Conservation (phyloP, 1,284 basidiomycete species). For the Phenoliferia sp. region DNA sequence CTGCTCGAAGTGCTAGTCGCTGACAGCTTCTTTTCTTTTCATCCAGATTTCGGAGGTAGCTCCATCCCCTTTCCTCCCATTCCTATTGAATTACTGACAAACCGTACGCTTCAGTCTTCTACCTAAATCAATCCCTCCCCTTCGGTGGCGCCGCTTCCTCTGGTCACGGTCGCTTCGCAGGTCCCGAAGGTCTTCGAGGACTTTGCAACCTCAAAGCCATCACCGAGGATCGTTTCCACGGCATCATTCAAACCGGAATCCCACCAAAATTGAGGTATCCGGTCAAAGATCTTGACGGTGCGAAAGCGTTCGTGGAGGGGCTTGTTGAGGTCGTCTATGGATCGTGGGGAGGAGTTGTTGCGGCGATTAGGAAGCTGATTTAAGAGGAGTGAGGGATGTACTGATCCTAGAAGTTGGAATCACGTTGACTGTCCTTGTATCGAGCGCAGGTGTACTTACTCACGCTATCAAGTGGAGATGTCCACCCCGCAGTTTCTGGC, state of each 20-base stretch:
- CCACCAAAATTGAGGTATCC: slow-evolving; percentile 51
- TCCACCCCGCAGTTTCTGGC: no score
- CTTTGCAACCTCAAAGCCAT: slow-evolving; percentile 84
- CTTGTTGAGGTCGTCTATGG: slow-evolving; percentile 22
- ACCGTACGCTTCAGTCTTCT: slow-evolving; percentile 12
- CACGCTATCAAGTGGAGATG: no score
- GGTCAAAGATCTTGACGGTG: slow-evolving; percentile 18
- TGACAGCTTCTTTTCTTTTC: neutral
- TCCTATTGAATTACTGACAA: slow-evolving; percentile 13
- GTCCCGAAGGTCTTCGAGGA: slow-evolving; percentile 82
- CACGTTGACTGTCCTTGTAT: no score
- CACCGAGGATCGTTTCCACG: slow-evolving; percentile 77
- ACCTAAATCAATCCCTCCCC: slow-evolving; percentile 69
- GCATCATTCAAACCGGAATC: slow-evolving; percentile 73
- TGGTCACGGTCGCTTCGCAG: slow-evolving; percentile 87
- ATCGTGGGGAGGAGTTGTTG: no score
- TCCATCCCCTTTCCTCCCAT: neutral
- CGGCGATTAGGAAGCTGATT: no score
- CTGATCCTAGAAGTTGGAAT: no score
- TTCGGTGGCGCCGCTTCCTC: slow-evolving; percentile 79
- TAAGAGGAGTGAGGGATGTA: no score
- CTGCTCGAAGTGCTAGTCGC: slow-evolving; percentile 8
- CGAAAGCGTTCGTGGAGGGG: slow-evolving; percentile 26
- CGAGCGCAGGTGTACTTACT: no score
- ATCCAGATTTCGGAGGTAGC: slow-evolving; percentile 10